Evolutionary conservation across 331 rosid species (phyloP).

Genomic region (Dryas integrifolia): DNA sequence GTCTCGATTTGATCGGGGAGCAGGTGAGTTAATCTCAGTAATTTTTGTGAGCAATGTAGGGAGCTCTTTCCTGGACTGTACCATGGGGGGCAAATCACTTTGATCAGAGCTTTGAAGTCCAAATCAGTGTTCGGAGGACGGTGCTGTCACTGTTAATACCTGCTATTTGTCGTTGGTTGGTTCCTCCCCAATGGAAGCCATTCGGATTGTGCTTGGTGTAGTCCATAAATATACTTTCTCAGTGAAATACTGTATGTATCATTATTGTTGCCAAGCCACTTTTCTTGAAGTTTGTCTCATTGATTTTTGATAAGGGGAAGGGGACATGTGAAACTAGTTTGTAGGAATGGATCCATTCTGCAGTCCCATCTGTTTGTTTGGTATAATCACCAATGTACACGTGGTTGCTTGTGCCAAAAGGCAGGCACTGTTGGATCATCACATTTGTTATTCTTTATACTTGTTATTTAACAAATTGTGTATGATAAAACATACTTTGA

Average conservation of each 20-base stretch:
- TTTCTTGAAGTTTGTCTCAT: conserved; percentile 24
- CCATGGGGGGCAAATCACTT: conserved; percentile 24
- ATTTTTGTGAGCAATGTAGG: conserved; percentile 12
- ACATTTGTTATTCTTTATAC: conserved; percentile 43
- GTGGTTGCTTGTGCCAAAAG: conserved; percentile 36
- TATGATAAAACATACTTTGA: conserved; percentile 6
- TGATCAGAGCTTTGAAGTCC: conserved; percentile 18
- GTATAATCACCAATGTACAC: conserved; percentile 26
- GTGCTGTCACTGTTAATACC: conserved; percentile 23
- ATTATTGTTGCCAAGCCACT: conserved; percentile 40
- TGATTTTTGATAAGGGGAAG: conserved; percentile 19
- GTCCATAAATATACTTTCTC: conserved; percentile 26
- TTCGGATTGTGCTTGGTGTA: conserved; percentile 36
- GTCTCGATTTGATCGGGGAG: conserved; percentile 98
- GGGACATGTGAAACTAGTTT: conserved; percentile 19
- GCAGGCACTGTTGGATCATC: conserved; percentile 34
- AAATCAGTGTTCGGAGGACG: conserved; percentile 13
- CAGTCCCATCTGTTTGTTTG: conserved; percentile 26
- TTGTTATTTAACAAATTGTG: conserved; percentile 20
- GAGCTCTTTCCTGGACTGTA: conserved; percentile 27
- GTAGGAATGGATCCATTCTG: conserved; percentile 18
- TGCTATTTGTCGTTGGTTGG: conserved; percentile 23
- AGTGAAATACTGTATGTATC: conserved; percentile 37
- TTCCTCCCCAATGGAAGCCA: conserved; percentile 35
- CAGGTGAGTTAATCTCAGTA: conserved; percentile 65